Conservation (phyloP, 2,329 filamentous ascomycete species). For the Acarospora socialis region DNA sequence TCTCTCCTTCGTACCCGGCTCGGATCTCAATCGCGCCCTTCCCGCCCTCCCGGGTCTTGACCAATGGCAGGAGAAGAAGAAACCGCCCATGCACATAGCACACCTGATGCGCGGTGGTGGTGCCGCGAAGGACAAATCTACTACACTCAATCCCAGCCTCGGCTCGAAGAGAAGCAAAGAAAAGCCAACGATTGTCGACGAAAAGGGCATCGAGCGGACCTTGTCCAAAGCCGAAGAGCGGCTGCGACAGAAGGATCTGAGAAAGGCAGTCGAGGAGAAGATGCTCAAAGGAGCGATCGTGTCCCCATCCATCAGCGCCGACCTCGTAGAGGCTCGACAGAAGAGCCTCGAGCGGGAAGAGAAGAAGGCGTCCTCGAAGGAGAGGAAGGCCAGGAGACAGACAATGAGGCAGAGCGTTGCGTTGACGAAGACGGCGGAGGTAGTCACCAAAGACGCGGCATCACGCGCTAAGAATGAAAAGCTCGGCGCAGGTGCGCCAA, state of each 20-base stretch:
- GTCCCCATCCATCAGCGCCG: background rate
- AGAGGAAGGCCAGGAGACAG: background rate
- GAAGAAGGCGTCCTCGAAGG: background rate
- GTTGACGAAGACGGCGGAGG: background rate
- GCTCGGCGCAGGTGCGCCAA: background rate
- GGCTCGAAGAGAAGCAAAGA: background rate
- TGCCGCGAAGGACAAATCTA: constrained; percentile 7
- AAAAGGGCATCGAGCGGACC: constrained; percentile 1
- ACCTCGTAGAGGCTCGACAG: background rate
- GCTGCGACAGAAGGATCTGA: background rate
- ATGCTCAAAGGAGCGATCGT: background rate
- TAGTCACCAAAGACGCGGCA: background rate
- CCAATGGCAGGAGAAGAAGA: constrained; percentile 11
- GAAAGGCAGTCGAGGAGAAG: constrained; percentile 1
- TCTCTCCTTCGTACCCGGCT: too few species aligned
- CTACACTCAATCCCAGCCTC: background rate
- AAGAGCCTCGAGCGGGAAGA: background rate
- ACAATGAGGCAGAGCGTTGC: background rate
- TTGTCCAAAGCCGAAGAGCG: background rate
- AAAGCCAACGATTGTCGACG: background rate
- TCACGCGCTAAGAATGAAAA: background rate
- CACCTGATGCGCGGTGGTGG: constrained; percentile 10
- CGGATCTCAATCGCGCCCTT: constrained; percentile 13
- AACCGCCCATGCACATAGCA: constrained; percentile 9
- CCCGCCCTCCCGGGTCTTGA: constrained; percentile 13